Evolutionary conservation across 2,329 filamentous ascomycete species (phyloP).

Genomic region (Fusarium nygamai): DNA sequence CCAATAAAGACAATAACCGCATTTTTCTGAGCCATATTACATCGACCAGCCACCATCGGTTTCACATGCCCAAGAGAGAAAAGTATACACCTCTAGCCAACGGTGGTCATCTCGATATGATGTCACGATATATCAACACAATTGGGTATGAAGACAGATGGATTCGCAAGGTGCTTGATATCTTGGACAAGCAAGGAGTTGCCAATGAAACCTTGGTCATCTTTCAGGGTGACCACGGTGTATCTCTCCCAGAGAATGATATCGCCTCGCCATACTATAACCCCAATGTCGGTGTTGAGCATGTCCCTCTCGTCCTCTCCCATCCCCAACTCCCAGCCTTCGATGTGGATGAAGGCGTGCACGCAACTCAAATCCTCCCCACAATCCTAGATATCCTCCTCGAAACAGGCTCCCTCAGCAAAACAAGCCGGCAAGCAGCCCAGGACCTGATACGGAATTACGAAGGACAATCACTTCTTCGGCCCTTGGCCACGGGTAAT

Average conservation of each 20-base stretch:
- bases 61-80: slow-evolving; percentile 42
- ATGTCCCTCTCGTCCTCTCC: slow-evolving; percentile 45
- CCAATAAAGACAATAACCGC: slow-evolving; percentile 43
- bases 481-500: slow-evolving; percentile 17
- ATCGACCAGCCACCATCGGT: slow-evolving; percentile 48
- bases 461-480: slow-evolving; percentile 46
- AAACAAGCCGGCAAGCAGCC: slow-evolving; percentile 28
- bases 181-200: slow-evolving; percentile 45
- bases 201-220: slow-evolving; percentile 47
- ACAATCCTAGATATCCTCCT: slow-evolving; percentile 46
- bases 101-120: slow-evolving; percentile 30
- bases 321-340: slow-evolving; percentile 44
- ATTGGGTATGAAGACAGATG: slow-evolving; percentile 45
- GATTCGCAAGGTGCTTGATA: slow-evolving; percentile 42
- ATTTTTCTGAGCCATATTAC: slow-evolving; percentile 49
- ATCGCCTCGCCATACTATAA: slow-evolving; percentile 45
- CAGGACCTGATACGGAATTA: slow-evolving; percentile 41
- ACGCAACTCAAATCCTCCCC: slow-evolving; percentile 44
- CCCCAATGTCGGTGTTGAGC: slow-evolving; percentile 41
- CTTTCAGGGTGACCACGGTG: slow-evolving; percentile 46
- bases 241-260: slow-evolving; percentile 46
- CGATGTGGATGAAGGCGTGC: slow-evolving; percentile 41
- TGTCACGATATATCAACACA: slow-evolving; percentile 45
- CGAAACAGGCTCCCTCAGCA: slow-evolving; percentile 42
- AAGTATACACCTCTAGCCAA: slow-evolving; percentile 38